A percentile compares a stretch with the other conserved stretches of the same genome.
These are phyloP conservation scores for Rhizopogon roseolus DNA, from an alignment of 768 basidiomycete species.

Conservation along the genomic window DNA sequence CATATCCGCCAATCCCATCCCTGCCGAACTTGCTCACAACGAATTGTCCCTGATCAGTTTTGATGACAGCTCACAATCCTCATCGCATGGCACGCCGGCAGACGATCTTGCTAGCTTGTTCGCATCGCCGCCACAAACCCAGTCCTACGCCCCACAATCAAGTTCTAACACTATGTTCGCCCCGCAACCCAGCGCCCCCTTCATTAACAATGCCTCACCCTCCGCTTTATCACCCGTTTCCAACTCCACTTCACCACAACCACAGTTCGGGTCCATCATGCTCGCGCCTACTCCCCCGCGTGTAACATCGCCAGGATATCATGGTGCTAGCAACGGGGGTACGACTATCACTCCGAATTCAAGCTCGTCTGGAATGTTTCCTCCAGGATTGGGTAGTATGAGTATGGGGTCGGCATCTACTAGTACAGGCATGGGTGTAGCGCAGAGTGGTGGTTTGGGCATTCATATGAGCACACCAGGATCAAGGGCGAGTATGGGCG, in stretches of 20 bases:
- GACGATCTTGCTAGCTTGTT: constrained; percentile 69
- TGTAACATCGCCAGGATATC: constrained; percentile 19
- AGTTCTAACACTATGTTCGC: neutral
- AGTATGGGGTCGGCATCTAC: constrained; percentile 2
- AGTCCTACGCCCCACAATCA: neutral
- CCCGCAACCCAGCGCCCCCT: constrained; percentile 15
- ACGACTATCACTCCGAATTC: constrained; percentile 4
- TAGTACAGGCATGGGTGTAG: neutral
- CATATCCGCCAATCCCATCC: constrained; percentile 63
- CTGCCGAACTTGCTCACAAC: constrained; percentile 39
- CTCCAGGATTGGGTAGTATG: constrained; percentile 6
- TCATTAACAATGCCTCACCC: constrained; percentile 26
- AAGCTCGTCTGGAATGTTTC: constrained; percentile 7
- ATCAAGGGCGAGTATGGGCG: constrained; percentile 1
- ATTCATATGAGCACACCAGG: neutral
- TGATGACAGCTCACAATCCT: constrained; percentile 43
- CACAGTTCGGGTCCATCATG: constrained; percentile 36
- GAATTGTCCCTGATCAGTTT: constrained; percentile 71
- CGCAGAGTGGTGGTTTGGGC: neutral
- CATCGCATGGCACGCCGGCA: constrained; percentile 18
- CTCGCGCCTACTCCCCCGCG: constrained; percentile 32
- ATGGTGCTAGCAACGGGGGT: constrained; percentile 11
- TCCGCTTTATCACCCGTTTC: constrained; percentile 12
- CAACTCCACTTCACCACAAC: constrained; percentile 10
- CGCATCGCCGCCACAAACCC: constrained; percentile 13